Base-by-base conservation (phyloP, 2,329 filamentous ascomycete species). In the Penicillium nordicum region DNA sequence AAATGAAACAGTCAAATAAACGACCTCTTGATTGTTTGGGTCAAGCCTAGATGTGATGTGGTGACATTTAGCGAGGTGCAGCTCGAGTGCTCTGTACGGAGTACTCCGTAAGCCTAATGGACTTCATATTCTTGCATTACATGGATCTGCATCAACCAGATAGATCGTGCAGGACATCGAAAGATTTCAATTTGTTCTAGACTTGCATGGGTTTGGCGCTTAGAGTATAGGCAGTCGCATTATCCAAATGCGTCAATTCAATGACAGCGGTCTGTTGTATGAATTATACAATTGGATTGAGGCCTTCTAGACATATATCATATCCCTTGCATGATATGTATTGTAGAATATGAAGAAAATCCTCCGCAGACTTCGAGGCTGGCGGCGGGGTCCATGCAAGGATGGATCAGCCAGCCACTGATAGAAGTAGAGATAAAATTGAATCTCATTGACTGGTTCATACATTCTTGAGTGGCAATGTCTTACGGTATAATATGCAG, bases 331-430 rank as follows among this genome's bases (percentile, higher is more conserved):
- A 38, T 46, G 40, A 4, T 53, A 7, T 9, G 7, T 46, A 14
- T 21, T 11, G 27, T 12, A 16, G 18, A 16, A 14, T 36, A 7
- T 32, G 8, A 7, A 14, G 21, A 23, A 46, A 29, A 38, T 27
- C 14, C 7, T 32, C 32, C 32, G 12, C 9, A 46, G 43, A n/a
- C 11, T 29, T 27, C 2, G 5, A 18, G 36, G n/a, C n/a, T 38
- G 14, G 30, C 21, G 18, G 45, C 25, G 29, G 23, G 12, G 44
- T 34, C 49, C 29, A 42, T 54, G 51, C 51, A 42, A 41, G 51
- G 44, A 49, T 54, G 51, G 44, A 49, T 54, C 38, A 18, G 51
- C 51, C 23, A 18, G 51, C 51, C 44, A 54, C 44, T 21, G 16
- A 54, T 18, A 30, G 32, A 46, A 14, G n/a, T 42, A 34, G 43